Base-by-base conservation (phyloP, 2,329 filamentous ascomycete genomes). In the Pseudocercospora crystallina region DNA sequence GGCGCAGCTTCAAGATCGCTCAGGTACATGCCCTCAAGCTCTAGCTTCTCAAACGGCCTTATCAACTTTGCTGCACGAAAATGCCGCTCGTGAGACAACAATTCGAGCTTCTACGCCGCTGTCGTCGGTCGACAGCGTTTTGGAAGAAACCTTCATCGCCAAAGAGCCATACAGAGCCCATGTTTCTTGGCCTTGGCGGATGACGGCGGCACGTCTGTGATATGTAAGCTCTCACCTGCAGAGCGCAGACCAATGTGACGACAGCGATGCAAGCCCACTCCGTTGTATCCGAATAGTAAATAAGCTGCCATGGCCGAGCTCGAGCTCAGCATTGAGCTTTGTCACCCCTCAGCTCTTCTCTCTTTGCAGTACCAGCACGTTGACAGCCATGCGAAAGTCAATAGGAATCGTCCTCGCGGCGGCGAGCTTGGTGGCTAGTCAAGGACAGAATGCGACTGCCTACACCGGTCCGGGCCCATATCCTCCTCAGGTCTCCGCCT, bases 391-490 rank as follows among this genome's bases (percentile, higher is more conserved):
- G 20, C 20, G 7, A 7, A 26, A 26, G 20, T 26, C 20, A 26
- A 4, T 26, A 26, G 20, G 20, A 26, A 26, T 26, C 7, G 20
- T 7, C 7, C 20, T 26, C 20, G 20, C 20, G 20, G 20, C 20
- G 20, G 20, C 20, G 20, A 26, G 20, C 20, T 26, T 26, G 20
- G 20, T 26, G 20, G 20, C 20, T 26, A 26, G 20, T 26, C 20
- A 26, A 26, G 20, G 20, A 7, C 51, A 54, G 38, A 54, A 54
- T 17, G 31, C 33, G 5, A 47, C 51, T 43, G 37, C 45, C 7
- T 41, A 42, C 17, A 52, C 38, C 17, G 49, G 49, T 14, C 49
- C 49, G 35, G 49, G 49, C 20, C 41, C 41, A 20, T 43, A 43
- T 30, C 41, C 41, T 20, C 35, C 41, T 26, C 30, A 33, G 7